These are phyloP conservation scores for Cordyceps tenuipes DNA, from an alignment of 2,329 filamentous ascomycete genomes.

Conservation along the genomic window DNA sequence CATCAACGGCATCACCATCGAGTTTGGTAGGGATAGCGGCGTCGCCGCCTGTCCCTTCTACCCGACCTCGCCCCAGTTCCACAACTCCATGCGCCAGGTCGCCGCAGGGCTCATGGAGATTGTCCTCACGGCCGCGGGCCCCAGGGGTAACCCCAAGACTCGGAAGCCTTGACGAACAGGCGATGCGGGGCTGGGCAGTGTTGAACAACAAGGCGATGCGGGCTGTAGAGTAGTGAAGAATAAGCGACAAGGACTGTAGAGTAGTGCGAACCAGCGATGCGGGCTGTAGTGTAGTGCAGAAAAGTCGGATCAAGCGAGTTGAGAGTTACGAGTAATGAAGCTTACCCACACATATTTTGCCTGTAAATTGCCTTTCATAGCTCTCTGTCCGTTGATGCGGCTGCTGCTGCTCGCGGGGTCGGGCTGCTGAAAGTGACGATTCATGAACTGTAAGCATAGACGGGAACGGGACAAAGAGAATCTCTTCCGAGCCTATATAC, in stretches of 20 bases:
- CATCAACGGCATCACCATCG: constrained; percentile 36
- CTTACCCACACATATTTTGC: background rate
- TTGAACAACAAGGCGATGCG: no score
- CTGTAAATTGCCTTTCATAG: background rate
- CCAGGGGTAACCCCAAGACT: constrained; percentile 14
- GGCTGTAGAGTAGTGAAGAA: background rate
- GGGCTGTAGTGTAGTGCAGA: background rate
- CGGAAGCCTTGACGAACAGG: constrained; percentile 8
- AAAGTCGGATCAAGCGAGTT: background rate
- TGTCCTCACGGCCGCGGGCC: constrained; percentile 22
- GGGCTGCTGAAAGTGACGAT: background rate
- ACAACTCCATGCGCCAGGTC: constrained; percentile 35
- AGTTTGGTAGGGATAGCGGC: constrained; percentile 32
- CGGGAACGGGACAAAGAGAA: constrained; percentile 13
- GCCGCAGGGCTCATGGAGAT: constrained; percentile 41
- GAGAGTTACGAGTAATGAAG: no score
- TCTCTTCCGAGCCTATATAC: constrained; percentile 24
- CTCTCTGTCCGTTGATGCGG: background rate
- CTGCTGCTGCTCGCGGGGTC: no score
- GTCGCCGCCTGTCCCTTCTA: constrained; percentile 33
- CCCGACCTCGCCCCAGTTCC: constrained; percentile 33
- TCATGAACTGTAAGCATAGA: constrained; percentile 15
- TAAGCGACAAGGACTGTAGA: no score
- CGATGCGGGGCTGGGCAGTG: background rate
- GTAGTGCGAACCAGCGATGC: no score